A percentile compares a stretch with the other conserved stretches of the same genome.
These are phyloP conservation scores for Fraxinus excelsior DNA, from an alignment of 257 asterid species.

Conservation along the genomic window DNA sequence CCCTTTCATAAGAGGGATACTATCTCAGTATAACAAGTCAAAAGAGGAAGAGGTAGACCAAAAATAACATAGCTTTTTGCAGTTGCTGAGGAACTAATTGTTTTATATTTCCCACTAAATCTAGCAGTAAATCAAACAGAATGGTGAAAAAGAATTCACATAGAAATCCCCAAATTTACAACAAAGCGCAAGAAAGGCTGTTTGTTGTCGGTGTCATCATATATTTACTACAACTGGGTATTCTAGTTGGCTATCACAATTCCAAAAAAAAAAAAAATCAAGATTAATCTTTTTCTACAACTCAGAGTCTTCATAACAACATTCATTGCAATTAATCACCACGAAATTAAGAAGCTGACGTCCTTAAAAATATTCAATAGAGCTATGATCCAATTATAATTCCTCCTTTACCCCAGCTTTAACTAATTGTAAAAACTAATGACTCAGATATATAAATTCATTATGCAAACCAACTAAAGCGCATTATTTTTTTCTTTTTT, in stretches of 20 bases:
- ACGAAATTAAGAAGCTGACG: neutral
- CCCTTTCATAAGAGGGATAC: neutral
- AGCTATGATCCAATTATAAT: neutral
- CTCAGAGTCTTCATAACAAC: neutral
- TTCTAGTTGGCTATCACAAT: neutral
- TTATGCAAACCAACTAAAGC: constrained; percentile 6
- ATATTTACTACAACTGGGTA: neutral
- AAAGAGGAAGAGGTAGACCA: neutral
- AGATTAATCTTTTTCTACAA: neutral
- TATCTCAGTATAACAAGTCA: neutral
- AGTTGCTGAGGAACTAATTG: neutral
- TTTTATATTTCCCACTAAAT: neutral
- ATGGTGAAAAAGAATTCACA: neutral
- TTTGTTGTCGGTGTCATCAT: neutral
- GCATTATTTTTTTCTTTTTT: neutral
- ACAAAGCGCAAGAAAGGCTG: neutral
- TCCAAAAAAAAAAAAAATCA: neutral
- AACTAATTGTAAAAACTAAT: too few species aligned
- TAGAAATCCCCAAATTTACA: neutral
- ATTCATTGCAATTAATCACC: neutral
- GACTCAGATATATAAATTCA: neutral
- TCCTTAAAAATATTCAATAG: neutral
- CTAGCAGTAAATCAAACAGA: neutral
- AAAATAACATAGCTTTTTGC: neutral
- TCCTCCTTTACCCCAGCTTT: neutral